phyloP scores from a whole-genome alignment of 208 protist genomes.

The Trypanosoma mega region DNA sequence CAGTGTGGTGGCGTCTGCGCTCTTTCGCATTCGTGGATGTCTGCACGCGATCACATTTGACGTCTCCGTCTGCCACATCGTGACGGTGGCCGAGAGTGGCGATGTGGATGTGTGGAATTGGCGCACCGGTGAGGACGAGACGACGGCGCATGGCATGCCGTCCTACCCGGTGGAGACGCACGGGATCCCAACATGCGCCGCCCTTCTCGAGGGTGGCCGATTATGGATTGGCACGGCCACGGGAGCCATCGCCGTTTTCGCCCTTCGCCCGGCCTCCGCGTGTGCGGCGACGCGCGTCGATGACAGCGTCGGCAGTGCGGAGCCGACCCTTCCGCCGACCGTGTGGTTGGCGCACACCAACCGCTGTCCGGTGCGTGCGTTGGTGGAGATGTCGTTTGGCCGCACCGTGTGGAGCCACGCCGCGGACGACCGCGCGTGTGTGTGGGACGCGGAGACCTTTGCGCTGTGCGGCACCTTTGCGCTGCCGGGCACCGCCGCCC shows the following conservation, averaged over 20 bases:
- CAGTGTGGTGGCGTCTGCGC: constrained; percentile 20
- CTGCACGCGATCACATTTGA: constrained; percentile 34
- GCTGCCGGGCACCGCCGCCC: constrained; percentile 30
- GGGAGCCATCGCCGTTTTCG: constrained; percentile 38
- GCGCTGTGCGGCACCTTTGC: constrained; percentile 48
- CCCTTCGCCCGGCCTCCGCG: constrained; percentile 13
- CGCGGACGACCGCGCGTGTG: constrained; percentile 29
- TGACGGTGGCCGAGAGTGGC: constrained; percentile 45
- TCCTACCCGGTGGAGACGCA: constrained; percentile 24
- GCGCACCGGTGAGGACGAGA: constrained; percentile 32
- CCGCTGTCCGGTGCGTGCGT: constrained; percentile 14
- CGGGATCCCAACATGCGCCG: constrained; percentile 26
- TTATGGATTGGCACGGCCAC: constrained; percentile 56
- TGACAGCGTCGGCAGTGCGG: not conserved
- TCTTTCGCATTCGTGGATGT: constrained; percentile 50
- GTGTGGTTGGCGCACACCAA: constrained; percentile 11
- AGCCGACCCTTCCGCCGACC: no score
- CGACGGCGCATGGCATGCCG: constrained; percentile 34
- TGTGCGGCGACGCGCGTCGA: not conserved
- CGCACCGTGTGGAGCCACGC: constrained; percentile 56
- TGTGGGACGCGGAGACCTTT: constrained; percentile 42
- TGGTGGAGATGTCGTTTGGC: constrained; percentile 45
- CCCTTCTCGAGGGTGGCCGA: constrained; percentile 17
- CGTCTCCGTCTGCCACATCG: constrained; percentile 15
- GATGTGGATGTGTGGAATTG: constrained; percentile 66